Base-by-base conservation (phyloP, 169 alveolate species). In the Toxoplasma gondii region DNA sequence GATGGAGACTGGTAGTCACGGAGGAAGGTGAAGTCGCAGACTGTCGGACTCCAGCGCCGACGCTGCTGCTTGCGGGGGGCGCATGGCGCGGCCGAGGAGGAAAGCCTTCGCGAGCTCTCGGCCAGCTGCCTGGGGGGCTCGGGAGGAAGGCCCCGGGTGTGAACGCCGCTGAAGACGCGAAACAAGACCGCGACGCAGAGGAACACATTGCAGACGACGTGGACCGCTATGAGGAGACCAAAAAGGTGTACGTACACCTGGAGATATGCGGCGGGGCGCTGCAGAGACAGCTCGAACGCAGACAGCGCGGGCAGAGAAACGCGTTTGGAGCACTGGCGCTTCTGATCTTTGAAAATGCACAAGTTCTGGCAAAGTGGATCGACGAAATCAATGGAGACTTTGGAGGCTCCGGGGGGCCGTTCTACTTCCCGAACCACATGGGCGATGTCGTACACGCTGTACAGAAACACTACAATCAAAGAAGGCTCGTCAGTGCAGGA, bases 361-460 rank as follows among this genome's bases (percentile, higher is more conserved):
- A 82, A 2, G 90, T 82, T 34, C 90, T 82, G 64, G 90, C 90
- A 31, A 17, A 31, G 27, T 82, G 90, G 90, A 9, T 82, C 17
- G 90, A 82, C 36, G 67, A 82, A 82, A 36, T 41, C 53, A 17
- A 49, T 16, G 69, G 69, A 2, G 90, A 38, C 41, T 43, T 38
- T 7, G 69, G 67, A 24, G 90, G 64, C n/a, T 1, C 19, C 27
- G 90, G 67, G 10, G 67, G 90, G 29, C 67, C 64, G 5, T 17
- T 74, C 45, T 95, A 95, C 74, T 95, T 91, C 88, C 97, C 97
- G 36, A 94, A 92, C 87, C 84, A 69, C 92, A 91, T 95, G 74
- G 97, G 97, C 22, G 97, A 95, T 36, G 93, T 88, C 19, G 94
- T 94, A n/a, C 80, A 94, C 39, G 93, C 95, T 12, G 88, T 94